A percentile compares a stretch with the other conserved stretches of the same genome.
Conservation (phyloP, 2,329 filamentous ascomycete genomes). For the Fusarium luffae region DNA sequence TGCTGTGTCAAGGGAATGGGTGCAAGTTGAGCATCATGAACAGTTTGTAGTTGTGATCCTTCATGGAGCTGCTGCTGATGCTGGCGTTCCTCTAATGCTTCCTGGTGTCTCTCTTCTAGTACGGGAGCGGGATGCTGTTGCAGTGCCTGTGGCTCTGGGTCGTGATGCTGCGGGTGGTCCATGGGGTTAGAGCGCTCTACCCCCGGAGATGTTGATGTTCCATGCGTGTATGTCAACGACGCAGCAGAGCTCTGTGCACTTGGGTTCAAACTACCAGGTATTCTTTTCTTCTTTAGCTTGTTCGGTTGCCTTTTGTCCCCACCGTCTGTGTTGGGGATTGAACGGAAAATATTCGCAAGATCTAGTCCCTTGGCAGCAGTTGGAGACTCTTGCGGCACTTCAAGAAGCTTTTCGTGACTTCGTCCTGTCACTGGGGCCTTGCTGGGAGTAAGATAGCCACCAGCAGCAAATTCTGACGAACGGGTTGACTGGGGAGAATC, state of each 20-base stretch:
- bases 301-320: conserved; percentile 81
- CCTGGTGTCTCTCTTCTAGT: conserved; percentile 37
- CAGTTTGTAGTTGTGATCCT: conserved; percentile 20
- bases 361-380: conserved; percentile 74
- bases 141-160: conserved; percentile 29
- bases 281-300: conserved; percentile 88
- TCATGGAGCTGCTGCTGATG: conserved; percentile 15
- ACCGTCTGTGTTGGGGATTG: conserved; percentile 70
- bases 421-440: conserved; percentile 52
- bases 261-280: conserved; percentile 79
- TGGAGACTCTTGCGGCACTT: conserved; percentile 54
- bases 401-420: conserved; percentile 62
- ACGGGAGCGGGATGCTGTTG: conserved; percentile 37
- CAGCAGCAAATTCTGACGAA: conserved; percentile 43
- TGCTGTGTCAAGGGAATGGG: conserved; percentile 36
- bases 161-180: conserved; percentile 49
- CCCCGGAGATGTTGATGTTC: conserved; percentile 61
- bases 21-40: conserved; percentile 35
- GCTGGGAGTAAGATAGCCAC: conserved; percentile 44
- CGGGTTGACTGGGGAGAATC: conserved; percentile 46
- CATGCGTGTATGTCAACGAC: conserved; percentile 67
- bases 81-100: conserved; percentile 32
- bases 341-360: conserved; percentile 76
- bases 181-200: conserved; percentile 60
- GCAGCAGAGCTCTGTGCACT: conserved; percentile 92